Evolutionary conservation across 768 basidiomycete species (phyloP).

Genomic region (Suillus sp.): DNA sequence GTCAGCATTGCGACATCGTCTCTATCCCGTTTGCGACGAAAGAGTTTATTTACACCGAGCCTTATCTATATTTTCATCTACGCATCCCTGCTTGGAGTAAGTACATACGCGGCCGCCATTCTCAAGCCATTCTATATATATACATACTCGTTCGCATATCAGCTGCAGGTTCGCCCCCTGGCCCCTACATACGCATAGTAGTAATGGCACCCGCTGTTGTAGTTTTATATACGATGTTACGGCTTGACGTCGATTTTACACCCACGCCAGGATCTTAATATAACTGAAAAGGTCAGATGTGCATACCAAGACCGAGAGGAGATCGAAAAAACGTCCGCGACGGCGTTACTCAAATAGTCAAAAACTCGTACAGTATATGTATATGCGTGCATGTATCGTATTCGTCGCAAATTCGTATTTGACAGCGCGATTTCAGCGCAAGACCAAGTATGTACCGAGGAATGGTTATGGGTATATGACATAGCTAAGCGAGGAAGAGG

Average conservation of each 20-base stretch:
- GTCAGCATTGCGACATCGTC: not conserved
- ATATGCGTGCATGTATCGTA: not conserved
- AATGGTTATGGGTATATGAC: not conserved
- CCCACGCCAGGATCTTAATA: constrained; percentile 7
- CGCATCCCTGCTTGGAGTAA: not conserved
- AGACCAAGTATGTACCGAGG: not conserved
- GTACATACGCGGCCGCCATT: not conserved
- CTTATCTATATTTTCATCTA: not conserved
- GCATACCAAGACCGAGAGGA: not conserved
- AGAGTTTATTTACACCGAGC: not conserved
- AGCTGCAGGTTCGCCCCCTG: not conserved
- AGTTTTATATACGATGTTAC: not conserved
- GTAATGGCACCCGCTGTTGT: no score
- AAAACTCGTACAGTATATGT: constrained; percentile 1
- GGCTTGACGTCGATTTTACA: not conserved
- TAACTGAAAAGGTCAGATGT: constrained; percentile 7
- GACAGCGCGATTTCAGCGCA: not conserved
- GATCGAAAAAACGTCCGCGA: not conserved
- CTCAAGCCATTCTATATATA: constrained; percentile 2
- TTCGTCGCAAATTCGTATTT: not conserved
- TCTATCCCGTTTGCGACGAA: not conserved
- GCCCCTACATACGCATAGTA: not conserved
- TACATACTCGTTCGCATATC: not conserved
- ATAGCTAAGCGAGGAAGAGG: not conserved
- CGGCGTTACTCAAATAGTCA: not conserved